phyloP scores from a whole-genome alignment of 1,284 basidiomycete species.

The Coniophora puteana region DNA sequence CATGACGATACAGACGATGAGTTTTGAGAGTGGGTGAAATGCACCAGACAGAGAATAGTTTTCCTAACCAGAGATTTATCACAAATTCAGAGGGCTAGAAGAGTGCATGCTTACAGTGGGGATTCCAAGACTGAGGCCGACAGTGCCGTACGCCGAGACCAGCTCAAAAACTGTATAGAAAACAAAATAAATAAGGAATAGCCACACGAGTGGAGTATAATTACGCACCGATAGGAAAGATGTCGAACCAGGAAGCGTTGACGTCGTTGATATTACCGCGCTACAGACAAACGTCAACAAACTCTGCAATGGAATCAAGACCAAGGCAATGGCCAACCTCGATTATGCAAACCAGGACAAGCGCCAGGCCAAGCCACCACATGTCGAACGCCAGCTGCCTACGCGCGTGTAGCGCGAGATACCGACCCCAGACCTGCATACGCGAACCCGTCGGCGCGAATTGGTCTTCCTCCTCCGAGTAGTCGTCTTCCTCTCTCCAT shows the following conservation, averaged over 20 bases:
- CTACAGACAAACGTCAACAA: slow-evolving; percentile 31
- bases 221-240: slow-evolving; percentile 67
- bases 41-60: slow-evolving; percentile 82
- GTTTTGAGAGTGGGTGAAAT: slow-evolving; percentile 79
- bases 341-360: slow-evolving; percentile 84
- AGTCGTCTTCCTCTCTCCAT: slow-evolving; percentile 51
- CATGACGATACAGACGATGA: slow-evolving; percentile 87
- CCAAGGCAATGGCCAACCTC: slow-evolving; percentile 58
- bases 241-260: slow-evolving; percentile 71
- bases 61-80: slow-evolving; percentile 35
- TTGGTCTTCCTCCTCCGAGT: slow-evolving; percentile 42
- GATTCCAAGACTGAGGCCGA: slow-evolving; percentile 78
- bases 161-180: slow-evolving; percentile 70
- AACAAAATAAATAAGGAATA: slow-evolving; percentile 4
- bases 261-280: slow-evolving; percentile 53
- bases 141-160: slow-evolving; percentile 89
- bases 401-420: slow-evolving; percentile 77
- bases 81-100: background rate
- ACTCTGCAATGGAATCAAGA: background rate
- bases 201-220: background rate
- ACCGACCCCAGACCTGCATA: slow-evolving; percentile 69
- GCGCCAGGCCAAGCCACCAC: slow-evolving; percentile 82
- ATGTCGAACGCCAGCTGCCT: slow-evolving; percentile 90
- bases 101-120: slow-evolving; percentile 43
- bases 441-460: slow-evolving; percentile 45